phyloP scores from a whole-genome alignment of 1,284 basidiomycete genomes.

The Cutaneotrichosporon sp. region DNA sequence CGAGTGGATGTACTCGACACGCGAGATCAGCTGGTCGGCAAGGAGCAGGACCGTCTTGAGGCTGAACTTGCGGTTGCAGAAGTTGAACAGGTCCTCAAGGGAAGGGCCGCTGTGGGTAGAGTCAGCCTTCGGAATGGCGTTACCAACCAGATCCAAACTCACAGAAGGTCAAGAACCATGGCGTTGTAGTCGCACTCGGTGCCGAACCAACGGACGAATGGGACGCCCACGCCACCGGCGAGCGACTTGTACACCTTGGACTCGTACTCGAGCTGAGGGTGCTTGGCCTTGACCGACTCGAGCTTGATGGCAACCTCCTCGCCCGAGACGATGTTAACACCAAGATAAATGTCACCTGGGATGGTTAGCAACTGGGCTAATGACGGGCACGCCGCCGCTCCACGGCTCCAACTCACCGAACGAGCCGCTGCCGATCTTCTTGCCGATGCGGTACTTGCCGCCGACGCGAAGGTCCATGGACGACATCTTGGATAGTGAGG shows the following conservation, averaged over 20 bases:
- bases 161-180: slow-evolving; percentile 96
- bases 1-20: slow-evolving; percentile 98
- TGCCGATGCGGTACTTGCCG: slow-evolving; percentile 97
- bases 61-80: slow-evolving; percentile 97
- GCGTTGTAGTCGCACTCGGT: slow-evolving; percentile 99
- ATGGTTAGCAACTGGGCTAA: no score
- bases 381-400: slow-evolving; percentile 1
- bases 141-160: slow-evolving; percentile 22
- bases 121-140: slow-evolving; percentile 5
- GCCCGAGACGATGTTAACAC: slow-evolving; percentile 99
- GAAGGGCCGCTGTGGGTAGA: slow-evolving; percentile 67
- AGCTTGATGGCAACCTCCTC: slow-evolving; percentile 99
- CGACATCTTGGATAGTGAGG: slow-evolving; percentile 43
- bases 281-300: slow-evolving; percentile 99
- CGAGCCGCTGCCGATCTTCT: slow-evolving; percentile 99
- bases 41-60: slow-evolving; percentile 96
- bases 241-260: slow-evolving; percentile 96
- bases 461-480: slow-evolving; percentile 91
- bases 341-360: slow-evolving; percentile 96
- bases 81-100: slow-evolving; percentile 99
- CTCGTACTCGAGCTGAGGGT: slow-evolving; percentile 99
- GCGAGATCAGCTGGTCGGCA: slow-evolving; percentile 97
- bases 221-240: slow-evolving; percentile 96
- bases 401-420: slow-evolving; percentile 68
- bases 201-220: slow-evolving; percentile 98